A percentile compares a stretch with the other conserved stretches of the same genome.
Conservation (phyloP, 2,329 filamentous ascomycete genomes). For the Aspergillus alliaceus region DNA sequence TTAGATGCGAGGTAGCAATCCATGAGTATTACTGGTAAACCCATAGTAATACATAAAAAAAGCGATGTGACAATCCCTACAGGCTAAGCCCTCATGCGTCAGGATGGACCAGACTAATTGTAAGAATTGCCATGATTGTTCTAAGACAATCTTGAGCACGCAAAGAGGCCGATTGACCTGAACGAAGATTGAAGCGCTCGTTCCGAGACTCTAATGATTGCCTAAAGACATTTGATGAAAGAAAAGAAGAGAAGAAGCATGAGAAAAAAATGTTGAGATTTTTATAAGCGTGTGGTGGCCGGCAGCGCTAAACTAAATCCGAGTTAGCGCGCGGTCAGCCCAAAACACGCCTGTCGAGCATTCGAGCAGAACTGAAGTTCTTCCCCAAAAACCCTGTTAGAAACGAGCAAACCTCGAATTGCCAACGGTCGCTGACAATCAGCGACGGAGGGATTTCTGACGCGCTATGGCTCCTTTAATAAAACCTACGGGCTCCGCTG, state of each 20-base stretch:
- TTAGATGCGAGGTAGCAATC: no score
- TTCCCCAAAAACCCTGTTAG: conserved; percentile 19
- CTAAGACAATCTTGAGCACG: conserved; percentile 99
- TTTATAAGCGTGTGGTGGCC: conserved; percentile 25
- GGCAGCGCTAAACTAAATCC: conserved; percentile 30
- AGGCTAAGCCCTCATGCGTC: conserved; percentile 57
- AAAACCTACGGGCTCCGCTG: conserved; percentile 30
- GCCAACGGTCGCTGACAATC: background rate
- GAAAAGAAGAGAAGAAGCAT: conserved; percentile 50
- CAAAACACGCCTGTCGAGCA: conserved; percentile 28
- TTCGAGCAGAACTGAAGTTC: conserved; percentile 22
- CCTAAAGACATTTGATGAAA: conserved; percentile 64
- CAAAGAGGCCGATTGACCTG: conserved; percentile 80
- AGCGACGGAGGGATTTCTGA: background rate
- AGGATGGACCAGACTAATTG: conserved; percentile 64
- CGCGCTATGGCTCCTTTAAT: conserved; percentile 41
- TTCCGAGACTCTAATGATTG: conserved; percentile 99
- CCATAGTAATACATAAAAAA: background rate
- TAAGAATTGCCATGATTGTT: conserved; percentile 68
- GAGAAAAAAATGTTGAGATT: conserved; percentile 28
- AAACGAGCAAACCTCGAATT: background rate
- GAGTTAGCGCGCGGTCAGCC: conserved; percentile 25
- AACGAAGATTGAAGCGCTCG: conserved; percentile 83
- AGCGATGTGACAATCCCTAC: conserved; percentile 46
- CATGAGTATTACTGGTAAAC: no score